Percentiles rank a stretch among this genome's conserved stretches.
Conservation (phyloP, 2,329 filamentous ascomycete genomes). For the Aspergillus brasiliensis region DNA sequence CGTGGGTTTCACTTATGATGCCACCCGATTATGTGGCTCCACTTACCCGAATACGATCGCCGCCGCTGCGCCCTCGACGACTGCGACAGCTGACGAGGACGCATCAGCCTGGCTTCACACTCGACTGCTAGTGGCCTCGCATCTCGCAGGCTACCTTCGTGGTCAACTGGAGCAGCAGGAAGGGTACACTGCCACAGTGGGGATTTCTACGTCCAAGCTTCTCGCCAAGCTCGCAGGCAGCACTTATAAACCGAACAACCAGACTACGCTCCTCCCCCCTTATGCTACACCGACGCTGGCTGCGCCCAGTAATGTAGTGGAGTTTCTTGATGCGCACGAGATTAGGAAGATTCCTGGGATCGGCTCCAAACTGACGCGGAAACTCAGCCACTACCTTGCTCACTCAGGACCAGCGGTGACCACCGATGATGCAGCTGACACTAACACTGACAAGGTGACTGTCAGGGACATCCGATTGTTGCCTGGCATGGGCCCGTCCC, state of each 20-base stretch:
- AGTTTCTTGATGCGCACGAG: constrained; percentile 74
- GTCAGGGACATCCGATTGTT: constrained; percentile 67
- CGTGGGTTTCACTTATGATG: constrained; percentile 77
- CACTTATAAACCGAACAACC: constrained; percentile 80
- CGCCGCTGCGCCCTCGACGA: constrained; percentile 29
- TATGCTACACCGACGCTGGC: constrained; percentile 41
- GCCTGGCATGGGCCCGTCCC: constrained; percentile 63
- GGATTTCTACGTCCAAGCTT: constrained; percentile 84
- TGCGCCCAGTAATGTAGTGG: constrained; percentile 54
- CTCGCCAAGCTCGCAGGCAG: constrained; percentile 83
- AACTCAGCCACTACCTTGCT: constrained; percentile 48
- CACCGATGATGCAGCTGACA: constrained; percentile 25
- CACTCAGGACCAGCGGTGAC: background rate
- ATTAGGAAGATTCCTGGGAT: constrained; percentile 84
- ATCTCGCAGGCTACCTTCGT: constrained; percentile 76
- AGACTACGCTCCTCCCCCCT: constrained; percentile 78
- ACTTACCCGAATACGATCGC: constrained; percentile 47
- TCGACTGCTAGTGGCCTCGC: constrained; percentile 74
- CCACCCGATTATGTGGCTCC: constrained; percentile 66
- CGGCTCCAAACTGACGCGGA: constrained; percentile 74
- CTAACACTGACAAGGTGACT: constrained; percentile 59
- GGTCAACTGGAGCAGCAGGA: constrained; percentile 70
- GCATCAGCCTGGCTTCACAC: constrained; percentile 45
- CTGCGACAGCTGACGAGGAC: constrained; percentile 4
- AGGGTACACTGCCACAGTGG: constrained; percentile 85